These are phyloP conservation scores for Diaporthe eres DNA, from an alignment of 2,329 filamentous ascomycete genomes.

Conservation along the genomic window DNA sequence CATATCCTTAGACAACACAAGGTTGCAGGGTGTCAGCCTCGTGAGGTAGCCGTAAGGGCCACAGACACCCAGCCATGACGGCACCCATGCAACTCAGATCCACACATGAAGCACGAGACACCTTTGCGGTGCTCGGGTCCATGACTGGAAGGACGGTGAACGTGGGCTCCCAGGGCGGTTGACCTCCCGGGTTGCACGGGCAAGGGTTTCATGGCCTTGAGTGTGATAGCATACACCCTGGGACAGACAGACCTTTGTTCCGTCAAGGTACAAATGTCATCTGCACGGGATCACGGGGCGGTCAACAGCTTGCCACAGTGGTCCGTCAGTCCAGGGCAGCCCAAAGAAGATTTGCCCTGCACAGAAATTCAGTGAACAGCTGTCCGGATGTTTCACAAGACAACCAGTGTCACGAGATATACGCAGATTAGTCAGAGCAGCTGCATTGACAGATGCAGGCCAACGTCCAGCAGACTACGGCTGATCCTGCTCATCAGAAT, in stretches of 20 bases:
- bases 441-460: not conserved
- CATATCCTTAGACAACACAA: not conserved
- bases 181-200: not conserved
- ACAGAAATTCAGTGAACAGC: not conserved
- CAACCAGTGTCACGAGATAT: not conserved
- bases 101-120: not conserved
- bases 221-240: no score
- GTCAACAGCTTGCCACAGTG: not conserved
- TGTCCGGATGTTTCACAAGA: not conserved
- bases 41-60: no score
- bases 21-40: not conserved
- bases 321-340: not conserved
- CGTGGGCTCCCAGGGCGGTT: no score
- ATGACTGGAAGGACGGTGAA: no score
- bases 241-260: not conserved
- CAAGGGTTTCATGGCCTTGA: not conserved
- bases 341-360: not conserved
- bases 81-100: not conserved
- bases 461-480: not conserved
- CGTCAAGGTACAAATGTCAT: not conserved
- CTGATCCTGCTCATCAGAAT: not conserved
- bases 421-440: not conserved
- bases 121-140: accelerated
- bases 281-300: not conserved
- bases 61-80: no score